These are phyloP conservation scores for Solanum appendiculatum DNA, from an alignment of 257 asterid genomes.

Conservation along the genomic window DNA sequence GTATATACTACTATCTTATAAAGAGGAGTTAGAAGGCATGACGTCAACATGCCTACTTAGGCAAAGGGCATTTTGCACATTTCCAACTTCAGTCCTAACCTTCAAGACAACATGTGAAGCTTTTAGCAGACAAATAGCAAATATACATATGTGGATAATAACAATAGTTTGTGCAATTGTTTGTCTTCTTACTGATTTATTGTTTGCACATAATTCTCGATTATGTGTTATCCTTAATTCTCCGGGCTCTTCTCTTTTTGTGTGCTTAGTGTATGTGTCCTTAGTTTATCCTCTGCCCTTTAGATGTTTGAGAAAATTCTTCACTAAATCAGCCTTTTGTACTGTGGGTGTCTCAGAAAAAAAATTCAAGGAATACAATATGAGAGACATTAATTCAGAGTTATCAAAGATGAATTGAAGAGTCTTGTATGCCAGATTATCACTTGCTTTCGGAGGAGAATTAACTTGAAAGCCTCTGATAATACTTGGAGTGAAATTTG, in stretches of 20 bases:
- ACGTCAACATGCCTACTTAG: neutral
- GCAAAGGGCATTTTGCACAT: neutral
- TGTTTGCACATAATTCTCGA: neutral
- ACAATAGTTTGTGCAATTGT: neutral
- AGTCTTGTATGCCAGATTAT: neutral
- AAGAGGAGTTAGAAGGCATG: neutral
- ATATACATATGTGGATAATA: neutral
- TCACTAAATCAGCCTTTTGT: neutral
- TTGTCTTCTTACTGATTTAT: neutral
- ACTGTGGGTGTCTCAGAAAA: neutral
- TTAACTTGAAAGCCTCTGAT: neutral
- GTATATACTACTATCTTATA: neutral
- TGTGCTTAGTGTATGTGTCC: neutral
- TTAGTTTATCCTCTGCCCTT: neutral
- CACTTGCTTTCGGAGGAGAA: neutral
- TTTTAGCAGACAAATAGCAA: neutral
- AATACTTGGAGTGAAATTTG: neutral
- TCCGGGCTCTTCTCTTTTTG: neutral
- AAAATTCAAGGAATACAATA: neutral
- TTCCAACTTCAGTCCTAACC: neutral
- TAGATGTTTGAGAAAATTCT: neutral
- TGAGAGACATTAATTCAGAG: neutral
- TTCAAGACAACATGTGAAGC: neutral
- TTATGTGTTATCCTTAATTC: neutral
- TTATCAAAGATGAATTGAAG: neutral